A percentile compares a stretch with the other conserved stretches of the same genome.
These are phyloP conservation scores for Pascua sp. DNA, from an alignment of 1,284 basidiomycete species.

Conservation along the genomic window DNA sequence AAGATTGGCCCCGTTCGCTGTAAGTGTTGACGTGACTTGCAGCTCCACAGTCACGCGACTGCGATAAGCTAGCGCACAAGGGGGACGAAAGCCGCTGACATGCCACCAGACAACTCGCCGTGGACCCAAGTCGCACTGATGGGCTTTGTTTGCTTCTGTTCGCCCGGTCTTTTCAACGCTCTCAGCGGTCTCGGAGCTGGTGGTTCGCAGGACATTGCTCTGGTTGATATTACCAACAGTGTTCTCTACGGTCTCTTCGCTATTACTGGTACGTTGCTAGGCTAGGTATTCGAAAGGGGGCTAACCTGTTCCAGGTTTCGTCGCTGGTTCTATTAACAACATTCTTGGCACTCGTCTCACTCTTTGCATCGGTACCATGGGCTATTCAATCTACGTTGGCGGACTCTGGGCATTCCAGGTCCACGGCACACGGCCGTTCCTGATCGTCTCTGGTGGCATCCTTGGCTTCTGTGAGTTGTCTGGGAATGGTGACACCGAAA, in stretches of 20 bases:
- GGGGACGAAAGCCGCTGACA: too few species aligned
- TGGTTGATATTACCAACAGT: constrained; percentile 51
- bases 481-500: too few species aligned
- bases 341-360: constrained; percentile 50
- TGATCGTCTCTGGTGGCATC: constrained; percentile 51
- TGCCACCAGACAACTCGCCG: constrained; percentile 39
- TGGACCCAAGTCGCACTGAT: constrained; percentile 52
- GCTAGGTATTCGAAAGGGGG: not conserved
- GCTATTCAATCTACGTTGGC: constrained; percentile 39
- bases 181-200: constrained; percentile 53
- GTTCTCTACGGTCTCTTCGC: constrained; percentile 54
- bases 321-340: constrained; percentile 6
- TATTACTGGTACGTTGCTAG: constrained; percentile 19
- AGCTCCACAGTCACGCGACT: too few species aligned
- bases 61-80: not conserved
- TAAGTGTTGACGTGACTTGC: too few species aligned
- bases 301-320: not conserved
- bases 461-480: constrained; percentile 33
- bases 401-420: constrained; percentile 17
- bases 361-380: constrained; percentile 47
- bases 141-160: constrained; percentile 51
- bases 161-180: constrained; percentile 57
- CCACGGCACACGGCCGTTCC: constrained; percentile 25
- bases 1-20: too few species aligned
- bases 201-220: constrained; percentile 51